Percentiles rank a stretch among this genome's conserved stretches.
These are phyloP conservation scores for barley (Hordeum vulgare) DNA, from an alignment of 176 grass and related monocot genomes.

Conservation along the genomic window DNA sequence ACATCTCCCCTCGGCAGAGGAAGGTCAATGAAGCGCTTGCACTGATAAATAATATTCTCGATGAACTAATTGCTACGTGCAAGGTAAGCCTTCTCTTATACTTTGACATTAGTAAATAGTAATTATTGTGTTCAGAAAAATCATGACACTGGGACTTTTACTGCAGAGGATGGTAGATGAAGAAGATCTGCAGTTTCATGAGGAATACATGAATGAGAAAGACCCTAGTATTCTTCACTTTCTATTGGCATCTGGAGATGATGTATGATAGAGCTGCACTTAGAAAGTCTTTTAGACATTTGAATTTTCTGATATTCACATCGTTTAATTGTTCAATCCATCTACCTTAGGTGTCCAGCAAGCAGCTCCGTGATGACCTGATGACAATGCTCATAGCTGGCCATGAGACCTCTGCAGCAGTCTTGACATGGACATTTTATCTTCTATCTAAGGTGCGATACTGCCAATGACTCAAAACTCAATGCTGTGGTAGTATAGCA, in stretches of 20 bases:
- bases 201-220: slow-evolving; percentile 97
- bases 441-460: slow-evolving; percentile 74
- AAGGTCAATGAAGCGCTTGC: slow-evolving; percentile 85
- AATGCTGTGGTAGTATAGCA: background rate
- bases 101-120: background rate
- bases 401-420: slow-evolving; percentile 93
- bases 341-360: slow-evolving; percentile 77
- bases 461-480: background rate
- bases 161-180: slow-evolving; percentile 86
- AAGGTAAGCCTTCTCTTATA: slow-evolving; percentile 50
- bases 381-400: slow-evolving; percentile 98
- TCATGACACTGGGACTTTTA: background rate
- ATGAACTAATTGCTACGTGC: slow-evolving; percentile 74
- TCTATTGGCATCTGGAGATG: slow-evolving; percentile 93
- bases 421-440: slow-evolving; percentile 99
- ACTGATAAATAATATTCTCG: slow-evolving; percentile 74
- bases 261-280: slow-evolving; percentile 40
- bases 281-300: background rate
- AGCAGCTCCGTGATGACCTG: slow-evolving; percentile 91
- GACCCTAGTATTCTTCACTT: slow-evolving; percentile 99
- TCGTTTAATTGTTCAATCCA: slow-evolving; percentile 23
- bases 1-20: slow-evolving; percentile 88
- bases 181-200: slow-evolving; percentile 93
- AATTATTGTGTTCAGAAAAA: background rate
- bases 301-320: background rate